These are phyloP conservation scores for Xylaria arbuscula DNA, from an alignment of 2,329 filamentous ascomycete genomes.

Conservation along the genomic window DNA sequence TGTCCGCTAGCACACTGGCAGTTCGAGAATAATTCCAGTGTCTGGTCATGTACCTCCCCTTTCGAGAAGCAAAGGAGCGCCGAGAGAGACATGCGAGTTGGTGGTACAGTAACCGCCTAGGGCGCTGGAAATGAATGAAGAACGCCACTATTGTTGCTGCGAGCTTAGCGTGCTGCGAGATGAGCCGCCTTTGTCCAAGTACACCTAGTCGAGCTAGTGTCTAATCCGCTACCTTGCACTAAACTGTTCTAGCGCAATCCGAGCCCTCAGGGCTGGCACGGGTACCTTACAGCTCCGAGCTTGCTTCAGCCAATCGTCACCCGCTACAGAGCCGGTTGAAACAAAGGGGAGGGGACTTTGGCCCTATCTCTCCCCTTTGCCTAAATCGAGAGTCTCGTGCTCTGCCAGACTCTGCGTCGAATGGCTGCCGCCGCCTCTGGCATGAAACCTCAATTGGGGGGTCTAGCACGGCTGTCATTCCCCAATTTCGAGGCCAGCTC, in stretches of 20 bases:
- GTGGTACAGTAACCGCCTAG: conserved; percentile 33
- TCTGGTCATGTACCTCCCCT: conserved; percentile 24
- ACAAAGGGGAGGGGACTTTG: conserved; percentile 37
- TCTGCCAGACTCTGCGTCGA: conserved; percentile 5
- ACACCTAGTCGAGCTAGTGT: no score
- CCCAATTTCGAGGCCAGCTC: no score
- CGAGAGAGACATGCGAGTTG: conserved; percentile 18
- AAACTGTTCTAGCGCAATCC: conserved; percentile 33
- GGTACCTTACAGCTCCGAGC: conserved; percentile 46
- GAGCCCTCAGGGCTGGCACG: conserved; percentile 40
- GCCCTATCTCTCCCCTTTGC: conserved; percentile 27
- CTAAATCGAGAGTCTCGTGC: conserved; percentile 29
- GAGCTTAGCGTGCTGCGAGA: conserved; percentile 33
- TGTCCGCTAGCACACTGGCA: conserved; percentile 22
- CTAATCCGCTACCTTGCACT: background rate
- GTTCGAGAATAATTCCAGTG: conserved; percentile 32
- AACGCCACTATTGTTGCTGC: conserved; percentile 36
- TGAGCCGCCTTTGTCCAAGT: conserved; percentile 33
- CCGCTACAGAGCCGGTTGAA: conserved; percentile 34
- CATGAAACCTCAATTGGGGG: conserved; percentile 15
- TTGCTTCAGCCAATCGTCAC: conserved; percentile 32
- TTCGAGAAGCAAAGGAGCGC: conserved; percentile 28
- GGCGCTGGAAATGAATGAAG: conserved; percentile 37
- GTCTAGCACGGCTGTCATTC: no score
- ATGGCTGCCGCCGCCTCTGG: conserved; percentile 23